A percentile compares a stretch with the other conserved stretches of the same genome.
phyloP scores from a whole-genome alignment of 169 alveolate species.

The Eimeria sp. region DNA sequence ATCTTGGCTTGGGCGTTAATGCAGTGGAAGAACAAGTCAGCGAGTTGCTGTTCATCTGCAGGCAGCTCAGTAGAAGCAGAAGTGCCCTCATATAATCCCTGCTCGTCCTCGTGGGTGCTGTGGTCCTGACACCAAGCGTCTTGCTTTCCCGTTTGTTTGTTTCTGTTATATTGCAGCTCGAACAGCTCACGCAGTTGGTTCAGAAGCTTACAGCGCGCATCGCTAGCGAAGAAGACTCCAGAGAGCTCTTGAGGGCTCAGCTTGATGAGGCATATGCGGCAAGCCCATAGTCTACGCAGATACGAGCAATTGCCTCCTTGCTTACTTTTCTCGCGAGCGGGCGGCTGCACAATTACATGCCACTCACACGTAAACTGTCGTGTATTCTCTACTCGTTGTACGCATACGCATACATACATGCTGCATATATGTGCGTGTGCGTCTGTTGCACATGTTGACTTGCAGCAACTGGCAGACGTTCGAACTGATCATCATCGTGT shows the following conservation, averaged over 20 bases:
- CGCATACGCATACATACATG: background rate
- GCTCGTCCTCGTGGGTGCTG: background rate
- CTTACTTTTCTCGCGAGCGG: background rate
- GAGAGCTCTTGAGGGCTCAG: constrained; percentile 67
- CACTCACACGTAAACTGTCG: background rate
- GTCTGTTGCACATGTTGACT: background rate
- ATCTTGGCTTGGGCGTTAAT: constrained; percentile 64
- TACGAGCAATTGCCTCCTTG: background rate
- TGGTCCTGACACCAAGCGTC: background rate
- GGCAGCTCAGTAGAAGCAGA: background rate
- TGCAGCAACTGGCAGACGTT: constrained; percentile 71
- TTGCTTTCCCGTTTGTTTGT: background rate
- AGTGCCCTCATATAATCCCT: background rate
- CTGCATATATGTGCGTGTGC: background rate
- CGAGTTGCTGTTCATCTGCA: background rate
- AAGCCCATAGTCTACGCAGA: background rate
- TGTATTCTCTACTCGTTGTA: background rate
- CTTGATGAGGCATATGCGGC: constrained; percentile 78
- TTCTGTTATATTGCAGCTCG: constrained; percentile 47
- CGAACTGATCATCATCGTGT: background rate
- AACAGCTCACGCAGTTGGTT: constrained; percentile 69
- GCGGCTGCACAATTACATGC: background rate
- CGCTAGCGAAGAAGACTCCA: constrained; percentile 59
- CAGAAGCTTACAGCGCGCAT: constrained; percentile 68
- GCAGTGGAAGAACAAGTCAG: constrained; percentile 65